phyloP scores from a whole-genome alignment of 306 rosid species.

The Vigna mungo region DNA sequence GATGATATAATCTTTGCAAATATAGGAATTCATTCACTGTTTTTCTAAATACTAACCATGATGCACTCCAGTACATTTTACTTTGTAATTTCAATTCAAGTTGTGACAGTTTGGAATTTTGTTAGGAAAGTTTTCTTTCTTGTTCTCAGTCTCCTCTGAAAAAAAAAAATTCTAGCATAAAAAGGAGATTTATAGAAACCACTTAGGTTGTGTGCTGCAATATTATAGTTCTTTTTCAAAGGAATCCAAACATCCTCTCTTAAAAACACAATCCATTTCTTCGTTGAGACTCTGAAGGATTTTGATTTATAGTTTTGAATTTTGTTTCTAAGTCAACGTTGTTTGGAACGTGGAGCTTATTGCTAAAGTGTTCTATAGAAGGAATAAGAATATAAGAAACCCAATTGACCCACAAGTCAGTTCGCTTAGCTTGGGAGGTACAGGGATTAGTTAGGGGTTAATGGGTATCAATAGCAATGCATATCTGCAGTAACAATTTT shows the following conservation, averaged over 20 bases:
- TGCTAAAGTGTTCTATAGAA: no score
- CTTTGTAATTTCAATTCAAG: background rate
- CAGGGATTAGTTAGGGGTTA: no score
- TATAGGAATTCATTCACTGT: constrained; percentile 29
- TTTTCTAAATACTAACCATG: constrained; percentile 28
- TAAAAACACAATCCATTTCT: constrained; percentile 9
- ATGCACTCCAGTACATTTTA: constrained; percentile 14
- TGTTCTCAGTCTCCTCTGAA: constrained; percentile 13
- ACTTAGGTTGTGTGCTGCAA: no score
- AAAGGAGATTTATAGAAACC: background rate
- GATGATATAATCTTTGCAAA: constrained; percentile 31
- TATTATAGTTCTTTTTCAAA: background rate
- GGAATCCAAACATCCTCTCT: constrained; percentile 1
- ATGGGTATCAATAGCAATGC: no score
- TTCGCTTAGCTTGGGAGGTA: no score
- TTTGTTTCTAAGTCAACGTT: no score
- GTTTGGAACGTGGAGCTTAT: no score
- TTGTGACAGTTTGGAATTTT: constrained; percentile 7
- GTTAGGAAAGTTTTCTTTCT: constrained; percentile 5
- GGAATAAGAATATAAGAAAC: no score
- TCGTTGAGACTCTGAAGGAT: background rate
- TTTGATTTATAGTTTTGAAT: background rate
- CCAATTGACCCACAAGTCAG: no score
- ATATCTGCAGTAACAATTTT: no score
- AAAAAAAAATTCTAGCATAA: background rate